Base-by-base conservation (phyloP, 139 green algal genomes). In the Chlorella sp. region DNA sequence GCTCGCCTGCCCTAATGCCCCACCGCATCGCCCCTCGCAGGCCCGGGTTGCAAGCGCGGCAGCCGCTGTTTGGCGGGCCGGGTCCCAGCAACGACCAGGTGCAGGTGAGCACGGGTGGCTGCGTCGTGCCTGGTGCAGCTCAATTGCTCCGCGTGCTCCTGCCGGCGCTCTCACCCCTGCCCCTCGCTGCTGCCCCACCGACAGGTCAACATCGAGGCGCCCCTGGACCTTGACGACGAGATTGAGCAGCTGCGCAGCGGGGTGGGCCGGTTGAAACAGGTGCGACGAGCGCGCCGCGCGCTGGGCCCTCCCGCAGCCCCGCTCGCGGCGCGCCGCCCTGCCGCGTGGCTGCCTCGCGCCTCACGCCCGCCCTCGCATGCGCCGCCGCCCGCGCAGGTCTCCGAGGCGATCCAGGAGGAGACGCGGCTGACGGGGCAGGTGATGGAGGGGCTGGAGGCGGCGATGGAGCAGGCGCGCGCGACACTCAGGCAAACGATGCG, bases 181-280 rank as follows among this genome's bases (percentile, higher is more conserved):
- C n/a, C n/a, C n/a, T n/a, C n/a, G n/a, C n/a, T n/a, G n/a, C n/a
- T n/a, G n/a, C n/a, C n/a, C n/a, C n/a, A n/a, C n/a, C n/a, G n/a
- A n/a, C n/a, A n/a, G n/a, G 71, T 78, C 11, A 72, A 46, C 45
- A 78, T 78, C 14, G 72, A 78, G 46, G 36, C 45, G 11, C 60
- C 62, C 27, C 21, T 76, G 27, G 82, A 87, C 70, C 29, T 87
- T 7, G 78, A 87, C 63, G 65, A 25, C 14, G 82, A 87, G 48
- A 81, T 87, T 5, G 78, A 82, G 11, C 77, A 82, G 38, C 70
- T 87, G 21, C 62, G 78, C 15, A 51, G 67, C n/a, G 71, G 80
- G 36, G 40, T 87, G 46, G 71, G 82, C 19, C 55, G 71, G 11
- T 46, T 87, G 11, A 87, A 87, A 63, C 48, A 83, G 82, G 79